Base-by-base conservation (phyloP, 23 red algal genomes). In the Gracilaria caudata region DNA sequence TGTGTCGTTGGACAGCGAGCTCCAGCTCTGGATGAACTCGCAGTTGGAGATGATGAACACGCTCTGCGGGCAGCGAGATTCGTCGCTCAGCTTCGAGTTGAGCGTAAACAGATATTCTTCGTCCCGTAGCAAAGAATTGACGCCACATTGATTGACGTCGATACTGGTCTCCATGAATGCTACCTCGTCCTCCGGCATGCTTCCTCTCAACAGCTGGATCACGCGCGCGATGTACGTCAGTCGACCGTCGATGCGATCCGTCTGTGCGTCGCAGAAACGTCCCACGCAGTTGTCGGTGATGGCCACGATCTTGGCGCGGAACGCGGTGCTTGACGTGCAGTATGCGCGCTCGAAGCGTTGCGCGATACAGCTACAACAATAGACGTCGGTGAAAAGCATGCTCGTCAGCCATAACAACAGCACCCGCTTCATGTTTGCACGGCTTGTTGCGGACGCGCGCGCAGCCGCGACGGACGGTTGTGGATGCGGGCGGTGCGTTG, bases 371-470 rank as follows among this genome's bases (percentile, higher is more conserved):
- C 24, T 32, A 65, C 32, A 65, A 29, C n/a, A 65, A 2, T 13
- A 19, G n/a, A 23, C 2, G 26, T 65, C 5, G 12, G 26, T 30
- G 60, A 65, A 2, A 23, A 65, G 60, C 13, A 65, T 23, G 29
- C 60, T 65, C n/a, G n/a, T 2, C 1, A 65, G 26, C 12, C 60
- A 65, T 30, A 65, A 1, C 60, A 32, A 30, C 60, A 65, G 60
- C 60, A 65, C n/a, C 26, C 60, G 60, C 60, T 28, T 28, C 60
- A 65, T 65, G 60, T 65, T 65, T 53, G 49, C n/a, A n/a, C n/a
- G n/a, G n/a, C n/a, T n/a, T n/a, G n/a, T n/a, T n/a, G n/a, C n/a
- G n/a, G n/a, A n/a, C n/a, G n/a, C n/a, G n/a, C n/a, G n/a, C n/a
- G n/a, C n/a, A n/a, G n/a, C n/a, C n/a, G n/a, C n/a, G n/a, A n/a